Base-by-base conservation (phyloP, 148 eudicot species). In the Nepenthes mirabilis region DNA sequence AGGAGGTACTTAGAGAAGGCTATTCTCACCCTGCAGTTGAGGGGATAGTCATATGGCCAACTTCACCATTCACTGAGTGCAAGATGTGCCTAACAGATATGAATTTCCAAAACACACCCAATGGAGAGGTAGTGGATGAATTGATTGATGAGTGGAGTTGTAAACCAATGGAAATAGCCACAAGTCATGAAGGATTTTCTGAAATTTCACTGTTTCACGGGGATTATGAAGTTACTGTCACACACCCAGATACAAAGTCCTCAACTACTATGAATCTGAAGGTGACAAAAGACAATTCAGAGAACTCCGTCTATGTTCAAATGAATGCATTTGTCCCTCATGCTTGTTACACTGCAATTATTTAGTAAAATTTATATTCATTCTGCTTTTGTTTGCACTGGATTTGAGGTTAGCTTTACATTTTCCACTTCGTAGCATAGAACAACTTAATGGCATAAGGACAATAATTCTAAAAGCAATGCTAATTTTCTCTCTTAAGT, bases 31-130 rank as follows among this genome's bases (percentile, higher is more conserved):
- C 74, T 23, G 67, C 74, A 0, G 82, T 83, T 3, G 2, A 75
- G 47, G 94, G 94, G 58, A 83, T 83, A 10, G 73, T 87, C n/a
- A 37, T 87, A 13, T 87, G 90, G 90, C 66, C 83, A 1, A 82
- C 72, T 11, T 73, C 79, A 57, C 50, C 70, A 1, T 73, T 80
- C 1, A 61, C 66, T 14, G 77, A 83, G 54, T 83, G 74, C 50
- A 53, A 58, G 34, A 83, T 87, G 95, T 81, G 90, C 14, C 63
- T 87, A 2, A 80, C 77, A 0, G 90, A 83, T 53, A 56, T 60
- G 3, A 59, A 75, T 33, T 83, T 83, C 69, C 71, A 62, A 1
- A 83, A 87, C 72, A 71, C 82, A 11, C 74, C 76, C 1, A 69
- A 66, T 6, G 95, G 95, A 13, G 83, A 83, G 37, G 84, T 73